These are phyloP conservation scores for Starmera pachycereana DNA, from an alignment of 805 yeast genomes.

Conservation along the genomic window DNA sequence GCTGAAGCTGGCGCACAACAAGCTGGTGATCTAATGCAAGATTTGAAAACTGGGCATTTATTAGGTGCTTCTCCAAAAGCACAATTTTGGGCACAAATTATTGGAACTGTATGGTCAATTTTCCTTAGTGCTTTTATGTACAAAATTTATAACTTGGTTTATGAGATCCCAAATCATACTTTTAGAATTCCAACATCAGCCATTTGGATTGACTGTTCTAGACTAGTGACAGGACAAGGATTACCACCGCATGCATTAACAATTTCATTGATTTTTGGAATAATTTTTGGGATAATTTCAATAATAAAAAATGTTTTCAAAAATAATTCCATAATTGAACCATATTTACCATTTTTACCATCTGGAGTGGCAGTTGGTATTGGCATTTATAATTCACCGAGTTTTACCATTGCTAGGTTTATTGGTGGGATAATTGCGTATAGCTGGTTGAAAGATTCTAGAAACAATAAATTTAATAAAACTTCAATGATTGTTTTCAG, in stretches of 20 bases:
- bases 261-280: slow-evolving; percentile 51
- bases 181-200: slow-evolving; percentile 92
- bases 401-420: slow-evolving; percentile 88
- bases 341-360: slow-evolving; percentile 54
- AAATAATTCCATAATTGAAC: slow-evolving; percentile 23
- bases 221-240: slow-evolving; percentile 86
- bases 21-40: slow-evolving; percentile 98
- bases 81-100: slow-evolving; percentile 81
- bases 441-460: slow-evolving; percentile 38
- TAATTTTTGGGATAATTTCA: slow-evolving; percentile 59
- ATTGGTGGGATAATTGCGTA: slow-evolving; percentile 71
- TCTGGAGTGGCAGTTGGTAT: slow-evolving; percentile 96
- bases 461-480: slow-evolving; percentile 33
- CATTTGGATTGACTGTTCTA: slow-evolving; percentile 93
- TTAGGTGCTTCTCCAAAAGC: slow-evolving; percentile 88
- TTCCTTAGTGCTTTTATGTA: slow-evolving; percentile 75
- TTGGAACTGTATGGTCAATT: slow-evolving; percentile 83
- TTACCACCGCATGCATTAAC: slow-evolving; percentile 70
- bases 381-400: slow-evolving; percentile 90
- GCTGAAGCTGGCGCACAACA: slow-evolving; percentile 99
- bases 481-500: slow-evolving; percentile 80
- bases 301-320: slow-evolving; percentile 49
- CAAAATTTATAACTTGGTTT: slow-evolving; percentile 68
- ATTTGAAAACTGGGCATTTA: slow-evolving; percentile 86
- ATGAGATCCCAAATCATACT: slow-evolving; percentile 72